Base-by-base conservation (phyloP, 371 early-diverging fungal species). In the Rhizomucor miehei region DNA sequence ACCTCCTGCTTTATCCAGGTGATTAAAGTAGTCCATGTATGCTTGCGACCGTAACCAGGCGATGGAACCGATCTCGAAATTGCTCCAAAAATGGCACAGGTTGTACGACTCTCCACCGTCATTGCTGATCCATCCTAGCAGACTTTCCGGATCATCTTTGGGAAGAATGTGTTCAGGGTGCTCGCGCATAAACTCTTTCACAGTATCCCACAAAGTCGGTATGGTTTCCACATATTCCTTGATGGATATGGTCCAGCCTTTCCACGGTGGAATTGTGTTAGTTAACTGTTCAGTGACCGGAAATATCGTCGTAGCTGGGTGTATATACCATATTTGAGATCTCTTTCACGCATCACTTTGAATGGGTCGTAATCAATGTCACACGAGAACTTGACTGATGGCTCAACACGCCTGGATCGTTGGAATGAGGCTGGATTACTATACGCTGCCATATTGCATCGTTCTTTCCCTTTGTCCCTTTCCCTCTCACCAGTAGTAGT, bases 331-430 rank as follows among this genome's bases (percentile, higher is more conserved):
- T 98, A 99, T 57, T 86, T 83, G 54, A 91, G 81, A 23, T 86
- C 82, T 51, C 85, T 86, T 44, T 86, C 73, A 49, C 77, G 69
- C 91, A 94, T 91, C 58, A 80, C 89, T 57, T 67, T 56, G 73
- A 99, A 98, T 4, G 94, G 95, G 66, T 99, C 99, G 66, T 90
- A 88, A 54, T 89, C 87, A 21, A 98, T 75, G 47, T 95, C 87
- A 63, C 98, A 99, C 44, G 75, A 84, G 54, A 92, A 95, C 40
- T 87, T 75, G 13, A 96, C 95, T 21, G 85, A 89, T 2, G 99
- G 99, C 62, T 99, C 99, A 1, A 99, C 85, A 17, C 99, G 75
- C 95, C 95, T 93, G 43, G 11, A 23, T 40, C 20, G 4, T 40
- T 13, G 38, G 17, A 44, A 47, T 2, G 2, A 48, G 19, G 24